Evolutionary conservation across 1,284 basidiomycete genomes (phyloP).

Genomic region (Apiotrichum gamsii): DNA sequence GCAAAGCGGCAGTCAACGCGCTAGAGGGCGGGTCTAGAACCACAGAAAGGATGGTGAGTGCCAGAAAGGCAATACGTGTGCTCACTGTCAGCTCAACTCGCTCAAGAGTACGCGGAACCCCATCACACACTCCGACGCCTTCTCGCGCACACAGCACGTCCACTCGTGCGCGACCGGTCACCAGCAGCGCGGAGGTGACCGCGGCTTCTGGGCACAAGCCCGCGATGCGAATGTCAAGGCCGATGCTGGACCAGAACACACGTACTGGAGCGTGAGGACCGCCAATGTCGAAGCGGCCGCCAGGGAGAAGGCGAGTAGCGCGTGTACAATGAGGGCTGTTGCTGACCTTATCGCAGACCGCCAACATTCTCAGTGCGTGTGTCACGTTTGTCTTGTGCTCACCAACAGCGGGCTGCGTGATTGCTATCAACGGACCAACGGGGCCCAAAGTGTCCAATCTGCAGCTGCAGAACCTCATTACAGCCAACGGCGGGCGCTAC

Average conservation of each 20-base stretch:
- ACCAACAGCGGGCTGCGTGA: conserved; percentile 34
- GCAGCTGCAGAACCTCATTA: conserved; percentile 45
- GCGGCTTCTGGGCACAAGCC: conserved; percentile 21
- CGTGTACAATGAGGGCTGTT: not conserved
- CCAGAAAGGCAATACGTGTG: too few relatives aligned
- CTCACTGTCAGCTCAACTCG: conserved; percentile 34
- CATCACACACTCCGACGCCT: conserved; percentile 41
- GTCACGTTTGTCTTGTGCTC: not conserved
- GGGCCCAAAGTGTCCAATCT: conserved; percentile 43
- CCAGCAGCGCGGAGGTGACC: conserved; percentile 37
- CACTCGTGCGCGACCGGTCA: conserved; percentile 42
- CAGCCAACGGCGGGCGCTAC: conserved; percentile 39
- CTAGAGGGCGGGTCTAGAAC: conserved; percentile 4
- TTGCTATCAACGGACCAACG: conserved; percentile 47
- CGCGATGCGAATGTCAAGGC: conserved; percentile 1
- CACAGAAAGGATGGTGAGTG: conserved; percentile 38
- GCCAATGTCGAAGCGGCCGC: conserved; percentile 38
- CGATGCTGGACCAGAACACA: conserved; percentile 20
- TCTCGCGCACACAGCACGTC: conserved; percentile 37
- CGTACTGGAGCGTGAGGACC: conserved; percentile 41
- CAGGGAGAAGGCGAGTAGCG: conserved; percentile 29
- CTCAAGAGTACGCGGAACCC: conserved; percentile 32
- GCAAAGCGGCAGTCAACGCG: not conserved
- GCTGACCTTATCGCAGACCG: not conserved
- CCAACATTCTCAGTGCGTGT: not conserved